phyloP scores from a whole-genome alignment of 2,329 filamentous ascomycete species.

The Lithohypha guttulata region DNA sequence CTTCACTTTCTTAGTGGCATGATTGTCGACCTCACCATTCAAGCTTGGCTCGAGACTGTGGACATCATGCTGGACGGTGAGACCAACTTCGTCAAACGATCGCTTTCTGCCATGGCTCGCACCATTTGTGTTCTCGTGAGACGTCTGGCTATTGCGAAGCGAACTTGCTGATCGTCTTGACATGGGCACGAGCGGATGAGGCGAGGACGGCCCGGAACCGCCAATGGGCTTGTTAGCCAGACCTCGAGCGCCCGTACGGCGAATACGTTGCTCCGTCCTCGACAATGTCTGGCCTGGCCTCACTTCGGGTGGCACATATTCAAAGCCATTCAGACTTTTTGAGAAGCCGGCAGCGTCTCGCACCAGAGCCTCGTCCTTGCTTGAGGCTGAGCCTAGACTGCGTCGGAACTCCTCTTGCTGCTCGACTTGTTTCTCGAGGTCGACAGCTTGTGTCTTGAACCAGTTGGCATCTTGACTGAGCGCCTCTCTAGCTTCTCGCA shows the following conservation, averaged over 20 bases:
- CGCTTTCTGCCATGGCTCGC: conserved; percentile 4
- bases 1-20: not conserved
- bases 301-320: conserved; percentile 30
- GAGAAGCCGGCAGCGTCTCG: conserved; percentile 16
- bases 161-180: conserved; percentile 17
- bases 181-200: conserved; percentile 20
- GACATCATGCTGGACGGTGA: too few relatives aligned
- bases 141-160: conserved; percentile 8
- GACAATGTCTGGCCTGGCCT: conserved; percentile 32
- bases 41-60: not conserved
- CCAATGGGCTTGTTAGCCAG: conserved; percentile 33
- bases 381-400: conserved; percentile 1
- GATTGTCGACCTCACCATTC: not conserved
- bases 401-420: conserved; percentile 8
- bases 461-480: conserved; percentile 22
- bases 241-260: conserved; percentile 33
- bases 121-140: conserved; percentile 9
- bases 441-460: conserved; percentile 20
- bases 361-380: conserved; percentile 5
- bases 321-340: conserved; percentile 28
- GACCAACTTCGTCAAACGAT: conserved; percentile 7
- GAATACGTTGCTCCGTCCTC: conserved; percentile 34
- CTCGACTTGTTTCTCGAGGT: conserved; percentile 14
- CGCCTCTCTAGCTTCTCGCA: conserved; percentile 22
- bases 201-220: conserved; percentile 8